These are phyloP conservation scores for Scheffersomyces segobiensis DNA, from an alignment of 1,139 yeast genomes.

Conservation along the genomic window DNA sequence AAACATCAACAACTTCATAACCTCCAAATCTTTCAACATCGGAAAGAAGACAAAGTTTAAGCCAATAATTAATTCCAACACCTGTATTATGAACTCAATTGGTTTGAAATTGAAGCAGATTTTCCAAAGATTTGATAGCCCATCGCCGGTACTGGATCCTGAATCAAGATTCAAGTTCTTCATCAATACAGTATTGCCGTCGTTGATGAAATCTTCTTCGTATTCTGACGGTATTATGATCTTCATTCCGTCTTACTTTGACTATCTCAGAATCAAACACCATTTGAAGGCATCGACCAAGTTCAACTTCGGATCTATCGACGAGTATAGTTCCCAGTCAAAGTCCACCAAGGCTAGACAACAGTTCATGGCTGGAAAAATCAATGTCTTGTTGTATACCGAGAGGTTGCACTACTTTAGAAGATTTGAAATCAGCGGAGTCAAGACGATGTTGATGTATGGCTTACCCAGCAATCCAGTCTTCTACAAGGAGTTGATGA, in stretches of 20 bases:
- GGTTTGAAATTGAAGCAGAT: constrained; percentile 67
- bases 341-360: constrained; percentile 73
- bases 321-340: constrained; percentile 78
- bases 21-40: constrained; percentile 59
- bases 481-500: constrained; percentile 75
- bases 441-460: constrained; percentile 76
- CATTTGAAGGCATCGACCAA: constrained; percentile 67
- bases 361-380: constrained; percentile 61
- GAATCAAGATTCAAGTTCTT: constrained; percentile 80
- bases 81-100: constrained; percentile 51
- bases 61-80: constrained; percentile 32
- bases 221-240: constrained; percentile 75
- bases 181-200: constrained; percentile 70
- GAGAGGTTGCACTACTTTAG: constrained; percentile 94
- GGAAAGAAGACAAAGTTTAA: constrained; percentile 66
- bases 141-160: constrained; percentile 65
- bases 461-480: constrained; percentile 83
- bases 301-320: constrained; percentile 62
- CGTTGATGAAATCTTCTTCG: constrained; percentile 56
- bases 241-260: constrained; percentile 84
- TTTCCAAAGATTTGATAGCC: constrained; percentile 66
- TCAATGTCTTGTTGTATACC: constrained; percentile 76
- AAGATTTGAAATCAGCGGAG: constrained; percentile 84
- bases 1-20: constrained; percentile 66
- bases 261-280: constrained; percentile 76